Base-by-base conservation (phyloP, 2,329 filamentous ascomycete genomes). In the Ascochyta viciae-villosae region DNA sequence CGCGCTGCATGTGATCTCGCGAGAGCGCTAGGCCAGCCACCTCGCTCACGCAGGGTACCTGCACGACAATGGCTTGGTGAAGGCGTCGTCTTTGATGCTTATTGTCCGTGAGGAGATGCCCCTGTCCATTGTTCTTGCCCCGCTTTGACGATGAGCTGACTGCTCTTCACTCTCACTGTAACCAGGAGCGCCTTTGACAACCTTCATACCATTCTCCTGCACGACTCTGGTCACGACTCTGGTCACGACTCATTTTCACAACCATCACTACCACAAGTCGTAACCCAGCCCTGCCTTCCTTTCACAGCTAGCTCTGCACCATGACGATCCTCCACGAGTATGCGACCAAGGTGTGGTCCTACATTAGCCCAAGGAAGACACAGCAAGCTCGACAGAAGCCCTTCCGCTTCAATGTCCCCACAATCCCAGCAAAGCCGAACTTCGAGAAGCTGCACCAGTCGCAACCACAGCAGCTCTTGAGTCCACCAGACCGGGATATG, bases 351-450 rank as follows among this genome's bases (percentile, higher is more conserved):
- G 65, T 81, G 52, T 80, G 77, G 77, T 69, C 70, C 53, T 78
- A 75, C 55, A 67, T 80, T 45, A 78, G 77, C 47, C 78, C 78
- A 10, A 68, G 69, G 42, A 80, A 79, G 63, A 74, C 74, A 8
- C 64, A 71, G 41, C 62, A 73, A 54, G 66, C 67, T 9, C 71
- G 74, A 22, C 65, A 75, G 23, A 74, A 76, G 53, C 69, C 70
- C 5, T 48, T 57, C 71, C 75, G 76, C 49, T 77, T 77, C 71
- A 75, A 76, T 50, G 66, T 69, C 35, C 73, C 72, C 22, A 58
- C 65, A 1, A 24, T 66, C 3, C 68, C 71, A 23, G 12, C 46
- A 26, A 51, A 56, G 43, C 48, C 47, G 13, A 47, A 31, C 8
- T 51, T 56, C 26, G 37, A 51, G 24, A 46, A 51, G 15, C 29